A percentile compares a stretch with the other conserved stretches of the same genome.
Evolutionary conservation across 1,284 basidiomycete genomes (phyloP).

Genomic region (Ceratobasidium sp.): DNA sequence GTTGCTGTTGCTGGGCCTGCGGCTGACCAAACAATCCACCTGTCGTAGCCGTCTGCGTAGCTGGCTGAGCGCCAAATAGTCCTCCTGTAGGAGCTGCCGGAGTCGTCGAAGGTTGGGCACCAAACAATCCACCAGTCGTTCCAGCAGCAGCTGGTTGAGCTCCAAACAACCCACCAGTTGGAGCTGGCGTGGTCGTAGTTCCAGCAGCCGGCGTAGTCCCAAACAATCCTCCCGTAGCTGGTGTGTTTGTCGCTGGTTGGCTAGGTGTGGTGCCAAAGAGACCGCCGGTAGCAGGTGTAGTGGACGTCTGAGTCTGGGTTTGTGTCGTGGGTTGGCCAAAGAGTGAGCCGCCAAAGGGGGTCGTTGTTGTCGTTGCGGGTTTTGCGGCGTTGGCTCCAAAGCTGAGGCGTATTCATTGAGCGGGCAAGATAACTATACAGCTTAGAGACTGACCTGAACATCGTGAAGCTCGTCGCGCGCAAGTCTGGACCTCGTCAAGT

Average conservation of each 20-base stretch:
- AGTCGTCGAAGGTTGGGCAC: slow-evolving; percentile 1
- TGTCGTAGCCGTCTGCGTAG: slow-evolving; percentile 5
- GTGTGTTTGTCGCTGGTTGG: background rate
- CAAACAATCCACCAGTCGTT: slow-evolving; percentile 33
- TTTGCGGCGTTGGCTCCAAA: background rate
- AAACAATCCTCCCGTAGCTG: slow-evolving; percentile 20
- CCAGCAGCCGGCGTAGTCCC: slow-evolving; percentile 3
- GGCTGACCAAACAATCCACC: slow-evolving; percentile 36
- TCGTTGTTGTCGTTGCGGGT: background rate
- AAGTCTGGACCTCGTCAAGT: background rate
- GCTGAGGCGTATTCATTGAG: background rate
- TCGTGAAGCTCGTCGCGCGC: background rate
- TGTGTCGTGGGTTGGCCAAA: slow-evolving; percentile 33
- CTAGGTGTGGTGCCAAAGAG: slow-evolving; percentile 33
- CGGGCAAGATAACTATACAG: background rate
- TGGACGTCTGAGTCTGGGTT: background rate
- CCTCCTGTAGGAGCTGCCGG: slow-evolving; percentile 22
- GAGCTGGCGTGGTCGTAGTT: background rate
- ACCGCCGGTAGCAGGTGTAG: slow-evolving; percentile 33
- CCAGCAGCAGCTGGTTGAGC: slow-evolving; percentile 8
- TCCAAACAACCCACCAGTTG: slow-evolving; percentile 1
- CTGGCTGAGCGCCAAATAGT: slow-evolving; percentile 24
- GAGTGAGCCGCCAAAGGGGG: slow-evolving; percentile 29
- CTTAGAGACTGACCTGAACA: slow-evolving; percentile 30
- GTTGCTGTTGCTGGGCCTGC: slow-evolving; percentile 18